These are phyloP conservation scores for Apostasia shenzhenica DNA, from an alignment of 106 monocot genomes.

Conservation along the genomic window DNA sequence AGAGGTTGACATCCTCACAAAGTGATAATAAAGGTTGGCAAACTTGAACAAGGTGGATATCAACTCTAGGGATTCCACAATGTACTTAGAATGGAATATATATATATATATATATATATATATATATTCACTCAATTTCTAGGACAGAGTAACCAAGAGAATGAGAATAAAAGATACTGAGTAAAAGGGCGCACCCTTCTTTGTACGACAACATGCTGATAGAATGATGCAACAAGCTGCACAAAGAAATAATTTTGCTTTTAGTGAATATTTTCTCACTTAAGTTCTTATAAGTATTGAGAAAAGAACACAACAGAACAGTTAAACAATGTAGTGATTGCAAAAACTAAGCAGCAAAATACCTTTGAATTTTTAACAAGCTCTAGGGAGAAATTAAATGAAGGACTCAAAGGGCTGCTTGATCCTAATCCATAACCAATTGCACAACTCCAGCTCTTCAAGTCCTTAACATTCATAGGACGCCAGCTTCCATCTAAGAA, in stretches of 20 bases:
- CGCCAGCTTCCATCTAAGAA: constrained; percentile 39
- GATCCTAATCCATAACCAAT: constrained; percentile 82
- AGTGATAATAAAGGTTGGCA: too few relatives aligned
- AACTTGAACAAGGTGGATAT: too few relatives aligned
- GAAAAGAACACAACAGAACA: background rate
- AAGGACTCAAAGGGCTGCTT: constrained; percentile 84
- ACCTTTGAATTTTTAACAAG: constrained; percentile 71
- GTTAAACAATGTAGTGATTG: background rate
- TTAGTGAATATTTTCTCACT: background rate
- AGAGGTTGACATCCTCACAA: too few relatives aligned
- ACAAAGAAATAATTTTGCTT: constrained; percentile 15
- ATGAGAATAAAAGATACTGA: background rate
- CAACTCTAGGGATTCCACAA: too few relatives aligned
- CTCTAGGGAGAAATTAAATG: constrained; percentile 86
- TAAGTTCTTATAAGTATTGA: too few relatives aligned
- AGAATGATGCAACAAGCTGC: constrained; percentile 95
- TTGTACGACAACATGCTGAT: constrained; percentile 96
- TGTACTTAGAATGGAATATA: too few relatives aligned
- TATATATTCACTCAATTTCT: too few relatives aligned
- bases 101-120: too few relatives aligned
- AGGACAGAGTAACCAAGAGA: too few relatives aligned
- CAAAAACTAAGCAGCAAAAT: background rate
- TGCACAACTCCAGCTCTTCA: constrained; percentile 74
- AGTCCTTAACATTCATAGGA: constrained; percentile 33
- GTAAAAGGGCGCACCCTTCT: constrained; percentile 65